Percentiles rank a stretch among this genome's conserved stretches.
These are phyloP conservation scores for Neurospora terricola DNA, from an alignment of 495 filamentous ascomycete species.

Conservation along the genomic window DNA sequence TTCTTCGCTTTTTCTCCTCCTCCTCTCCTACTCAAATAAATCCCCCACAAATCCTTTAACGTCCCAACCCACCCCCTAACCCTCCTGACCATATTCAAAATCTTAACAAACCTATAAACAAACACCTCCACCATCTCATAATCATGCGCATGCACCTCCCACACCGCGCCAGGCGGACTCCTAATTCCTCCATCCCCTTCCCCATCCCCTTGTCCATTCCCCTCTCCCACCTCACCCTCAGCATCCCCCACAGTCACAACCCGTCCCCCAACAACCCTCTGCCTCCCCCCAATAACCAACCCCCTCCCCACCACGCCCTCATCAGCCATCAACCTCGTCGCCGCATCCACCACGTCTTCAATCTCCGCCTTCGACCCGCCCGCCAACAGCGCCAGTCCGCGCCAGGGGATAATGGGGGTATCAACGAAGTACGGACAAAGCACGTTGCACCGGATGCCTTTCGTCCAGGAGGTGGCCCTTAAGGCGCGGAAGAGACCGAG, in stretches of 20 bases:
- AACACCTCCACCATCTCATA: constrained; percentile 46
- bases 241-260: neutral
- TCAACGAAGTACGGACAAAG: constrained; percentile 59
- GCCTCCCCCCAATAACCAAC: constrained; percentile 44
- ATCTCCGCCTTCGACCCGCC: constrained; percentile 40
- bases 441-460: constrained; percentile 49
- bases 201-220: neutral
- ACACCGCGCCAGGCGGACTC: constrained; percentile 18
- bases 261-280: constrained; percentile 20
- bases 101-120: constrained; percentile 30
- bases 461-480: constrained; percentile 32
- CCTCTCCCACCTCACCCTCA: neutral
- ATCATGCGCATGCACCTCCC: constrained; percentile 50
- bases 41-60: constrained; percentile 32
- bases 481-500: constrained; percentile 53
- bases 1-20: neutral
- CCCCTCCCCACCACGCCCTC: constrained; percentile 39
- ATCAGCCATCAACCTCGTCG: constrained; percentile 34
- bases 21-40: constrained; percentile 2
- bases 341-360: constrained; percentile 39
- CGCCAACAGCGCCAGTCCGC: constrained; percentile 38
- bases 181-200: neutral
- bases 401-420: constrained; percentile 42
- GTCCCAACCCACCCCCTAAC: constrained; percentile 42
- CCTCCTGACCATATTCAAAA: constrained; percentile 37